Percentiles rank a stretch among this genome's conserved stretches.
Evolutionary conservation across 2,329 filamentous ascomycete species (phyloP).

Genomic region (Sporothrix brunneoviolacea): DNA sequence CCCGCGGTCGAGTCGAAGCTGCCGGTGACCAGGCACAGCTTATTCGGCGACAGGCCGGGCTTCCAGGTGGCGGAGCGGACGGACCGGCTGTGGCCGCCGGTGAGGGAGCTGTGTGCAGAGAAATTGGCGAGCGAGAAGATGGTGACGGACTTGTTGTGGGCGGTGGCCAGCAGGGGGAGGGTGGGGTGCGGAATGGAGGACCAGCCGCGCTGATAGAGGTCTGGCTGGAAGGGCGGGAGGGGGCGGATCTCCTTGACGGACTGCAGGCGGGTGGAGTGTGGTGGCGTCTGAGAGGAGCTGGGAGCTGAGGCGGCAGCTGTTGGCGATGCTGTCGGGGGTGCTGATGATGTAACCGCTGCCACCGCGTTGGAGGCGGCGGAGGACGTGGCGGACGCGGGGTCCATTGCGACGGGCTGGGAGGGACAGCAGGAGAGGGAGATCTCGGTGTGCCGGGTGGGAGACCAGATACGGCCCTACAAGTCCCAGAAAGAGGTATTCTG

Average conservation of each 20-base stretch:
- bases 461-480: not conserved
- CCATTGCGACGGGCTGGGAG: not conserved
- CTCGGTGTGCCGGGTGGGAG: not conserved
- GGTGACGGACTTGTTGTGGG: slow-evolving; percentile 79
- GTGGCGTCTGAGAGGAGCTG: too few relatives aligned
- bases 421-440: not conserved
- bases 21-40: slow-evolving; percentile 79
- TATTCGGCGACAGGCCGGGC: slow-evolving; percentile 53
- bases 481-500: not conserved
- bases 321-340: slow-evolving; percentile 1
- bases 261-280: not conserved
- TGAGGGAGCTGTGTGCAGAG: slow-evolving; percentile 69
- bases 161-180: slow-evolving; percentile 81
- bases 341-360: slow-evolving; percentile 5
- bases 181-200: slow-evolving; percentile 76
- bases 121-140: slow-evolving; percentile 83
- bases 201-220: slow-evolving; percentile 72
- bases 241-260: slow-evolving; percentile 29
- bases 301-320: not conserved
- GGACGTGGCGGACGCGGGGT: slow-evolving; percentile 4
- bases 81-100: slow-evolving; percentile 83
- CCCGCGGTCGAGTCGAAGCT: slow-evolving; percentile 92
- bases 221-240: slow-evolving; percentile 45
- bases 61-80: slow-evolving; percentile 88
- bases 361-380: not conserved